Percentiles rank a stretch among this genome's conserved stretches.
phyloP scores from a whole-genome alignment of 345 rosid genomes.

The Clausena lansium region DNA sequence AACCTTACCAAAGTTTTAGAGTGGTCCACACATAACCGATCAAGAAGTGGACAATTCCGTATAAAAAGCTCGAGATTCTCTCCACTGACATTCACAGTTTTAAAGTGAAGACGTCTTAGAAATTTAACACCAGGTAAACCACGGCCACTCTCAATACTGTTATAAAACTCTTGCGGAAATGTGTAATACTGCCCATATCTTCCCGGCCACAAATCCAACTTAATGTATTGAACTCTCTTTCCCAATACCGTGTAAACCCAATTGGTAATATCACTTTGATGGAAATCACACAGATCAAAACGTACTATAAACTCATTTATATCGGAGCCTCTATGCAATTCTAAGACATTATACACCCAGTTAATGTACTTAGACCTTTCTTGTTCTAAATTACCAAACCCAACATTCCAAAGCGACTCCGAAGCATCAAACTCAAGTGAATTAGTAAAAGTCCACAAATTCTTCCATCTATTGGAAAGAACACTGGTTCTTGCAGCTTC shows the following conservation, averaged over 20 bases:
- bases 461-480: slow-evolving; percentile 5
- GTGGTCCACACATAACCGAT: not conserved
- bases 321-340: not conserved
- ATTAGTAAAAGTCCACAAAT: not conserved
- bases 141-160: not conserved
- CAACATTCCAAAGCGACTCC: too few relatives aligned
- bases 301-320: not conserved
- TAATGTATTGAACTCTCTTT: not conserved
- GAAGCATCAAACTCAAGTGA: not conserved
- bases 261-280: not conserved
- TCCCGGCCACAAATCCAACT: not conserved
- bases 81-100: not conserved
- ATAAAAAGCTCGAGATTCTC: not conserved
- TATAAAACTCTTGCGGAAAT: not conserved
- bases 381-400: too few relatives aligned
- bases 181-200: not conserved
- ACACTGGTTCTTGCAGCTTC: slow-evolving; percentile 12
- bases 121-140: not conserved
- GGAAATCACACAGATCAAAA: not conserved
- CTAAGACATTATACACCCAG: slow-evolving; percentile 1
- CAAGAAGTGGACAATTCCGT: slow-evolving; percentile 5
- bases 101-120: not conserved
- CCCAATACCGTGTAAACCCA: not conserved
- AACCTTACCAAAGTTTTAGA: not conserved
- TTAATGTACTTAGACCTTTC: not conserved